Percentiles rank a stretch among this genome's conserved stretches.
Conservation (phyloP, 2,329 filamentous ascomycete species). For the Nothophaeocryptopus gaeumannii region DNA sequence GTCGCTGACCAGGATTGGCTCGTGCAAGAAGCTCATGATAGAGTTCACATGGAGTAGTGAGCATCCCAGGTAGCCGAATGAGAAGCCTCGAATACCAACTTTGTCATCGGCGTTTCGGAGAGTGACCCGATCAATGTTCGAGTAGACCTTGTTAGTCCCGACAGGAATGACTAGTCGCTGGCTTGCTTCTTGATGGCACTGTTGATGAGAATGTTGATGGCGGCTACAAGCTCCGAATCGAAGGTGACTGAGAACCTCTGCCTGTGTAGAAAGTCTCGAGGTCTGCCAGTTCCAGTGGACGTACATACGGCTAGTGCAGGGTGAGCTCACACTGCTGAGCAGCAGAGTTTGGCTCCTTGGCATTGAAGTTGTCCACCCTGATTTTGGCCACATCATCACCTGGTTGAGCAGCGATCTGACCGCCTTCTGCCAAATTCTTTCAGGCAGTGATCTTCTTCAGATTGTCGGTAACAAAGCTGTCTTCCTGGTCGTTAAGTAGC, state of each 20-base stretch:
- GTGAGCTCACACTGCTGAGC: no score
- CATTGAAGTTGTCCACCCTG: neutral
- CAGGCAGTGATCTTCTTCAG: neutral
- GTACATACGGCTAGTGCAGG: no score
- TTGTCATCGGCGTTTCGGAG: neutral
- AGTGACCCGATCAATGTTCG: neutral
- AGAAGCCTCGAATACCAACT: neutral
- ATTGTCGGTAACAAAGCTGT: neutral
- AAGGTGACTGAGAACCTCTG: no score
- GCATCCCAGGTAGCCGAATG: neutral
- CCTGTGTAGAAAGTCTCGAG: no score
- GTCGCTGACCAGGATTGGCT: no score
- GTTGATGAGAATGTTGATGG: neutral
- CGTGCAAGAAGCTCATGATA: no score
- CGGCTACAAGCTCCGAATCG: neutral
- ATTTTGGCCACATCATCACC: neutral
- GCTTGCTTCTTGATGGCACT: neutral
- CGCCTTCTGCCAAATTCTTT: neutral
- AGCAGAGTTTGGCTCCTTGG: neutral
- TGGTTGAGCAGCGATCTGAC: neutral
- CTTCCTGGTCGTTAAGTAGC: neutral
- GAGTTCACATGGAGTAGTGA: no score
- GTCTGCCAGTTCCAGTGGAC: no score
- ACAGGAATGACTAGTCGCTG: neutral
- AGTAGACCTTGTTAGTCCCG: neutral